A percentile compares a stretch with the other conserved stretches of the same genome.
phyloP scores from a whole-genome alignment of 1,139 yeast genomes.

The Debaryomyces singareniensis region DNA sequence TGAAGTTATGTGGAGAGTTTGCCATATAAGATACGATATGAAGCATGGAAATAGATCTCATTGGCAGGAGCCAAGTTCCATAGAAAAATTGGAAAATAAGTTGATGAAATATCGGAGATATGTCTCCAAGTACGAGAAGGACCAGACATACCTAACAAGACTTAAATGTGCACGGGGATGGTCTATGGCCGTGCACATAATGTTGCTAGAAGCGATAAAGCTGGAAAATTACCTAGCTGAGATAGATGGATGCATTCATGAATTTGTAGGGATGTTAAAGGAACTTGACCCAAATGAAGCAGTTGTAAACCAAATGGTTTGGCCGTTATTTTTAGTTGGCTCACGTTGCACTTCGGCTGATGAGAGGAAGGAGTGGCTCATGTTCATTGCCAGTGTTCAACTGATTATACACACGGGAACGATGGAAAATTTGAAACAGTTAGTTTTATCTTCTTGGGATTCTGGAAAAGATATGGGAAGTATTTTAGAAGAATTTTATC shows the following conservation, averaged over 20 bases:
- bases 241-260: slow-evolving; percentile 8
- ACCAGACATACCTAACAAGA: slow-evolving; percentile 4
- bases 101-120: slow-evolving; percentile 1
- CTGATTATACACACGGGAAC: slow-evolving; percentile 1
- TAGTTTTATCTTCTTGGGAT: neutral
- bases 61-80: neutral
- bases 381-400: neutral
- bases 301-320: slow-evolving; percentile 14
- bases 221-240: slow-evolving; percentile 1
- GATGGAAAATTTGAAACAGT: neutral
- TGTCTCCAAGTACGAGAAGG: neutral
- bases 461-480: neutral
- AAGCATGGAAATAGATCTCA: neutral
- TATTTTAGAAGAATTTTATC: neutral
- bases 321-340: slow-evolving; percentile 13
- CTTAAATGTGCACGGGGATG: slow-evolving; percentile 13
- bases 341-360: neutral
- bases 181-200: slow-evolving; percentile 11
- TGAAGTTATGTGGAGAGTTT: slow-evolving; percentile 9
- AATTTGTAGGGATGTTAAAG: slow-evolving; percentile 10
- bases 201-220: slow-evolving; percentile 7
- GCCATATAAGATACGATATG: slow-evolving; percentile 9
- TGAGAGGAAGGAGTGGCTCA: slow-evolving; percentile 1
- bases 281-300: slow-evolving; percentile 8
- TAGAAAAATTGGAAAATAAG: neutral